A percentile compares a stretch with the other conserved stretches of the same genome.
Conservation (phyloP, 345 rosid genomes). For the Bretschneidera sinensis region DNA sequence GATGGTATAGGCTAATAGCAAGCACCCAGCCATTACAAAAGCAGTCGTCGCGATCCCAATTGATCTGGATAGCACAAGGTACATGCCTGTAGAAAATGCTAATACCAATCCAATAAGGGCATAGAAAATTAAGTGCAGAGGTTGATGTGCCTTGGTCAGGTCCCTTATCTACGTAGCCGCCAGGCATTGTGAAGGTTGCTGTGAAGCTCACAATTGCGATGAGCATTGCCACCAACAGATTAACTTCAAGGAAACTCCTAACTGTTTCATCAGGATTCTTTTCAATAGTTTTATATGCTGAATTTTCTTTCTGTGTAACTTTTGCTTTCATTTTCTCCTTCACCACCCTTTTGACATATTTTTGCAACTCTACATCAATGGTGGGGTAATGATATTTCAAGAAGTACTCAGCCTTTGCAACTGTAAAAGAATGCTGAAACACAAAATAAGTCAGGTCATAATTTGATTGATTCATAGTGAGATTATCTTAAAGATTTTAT, state of each 20-base stretch:
- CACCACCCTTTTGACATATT: neutral
- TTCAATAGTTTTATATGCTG: neutral
- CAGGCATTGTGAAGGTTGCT: too few species aligned
- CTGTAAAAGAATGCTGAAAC: neutral
- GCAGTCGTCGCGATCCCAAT: neutral
- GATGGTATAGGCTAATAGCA: too few species aligned
- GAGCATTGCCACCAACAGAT: too few species aligned
- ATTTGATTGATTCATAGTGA: too few species aligned
- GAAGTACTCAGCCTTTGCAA: neutral
- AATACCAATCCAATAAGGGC: too few species aligned
- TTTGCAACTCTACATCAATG: neutral
- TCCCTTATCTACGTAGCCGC: too few species aligned
- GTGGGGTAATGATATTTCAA: neutral
- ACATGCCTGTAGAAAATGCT: slow-evolving; percentile 1
- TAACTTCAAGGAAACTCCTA: too few species aligned
- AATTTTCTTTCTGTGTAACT: neutral
- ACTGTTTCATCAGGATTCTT: neutral
- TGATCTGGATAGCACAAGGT: neutral
- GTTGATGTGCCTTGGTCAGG: too few species aligned
- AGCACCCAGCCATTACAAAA: neutral
- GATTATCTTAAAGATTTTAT: too few species aligned
- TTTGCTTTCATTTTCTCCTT: too few species aligned
- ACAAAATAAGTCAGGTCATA: neutral
- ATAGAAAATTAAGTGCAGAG: too few species aligned
- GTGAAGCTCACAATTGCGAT: too few species aligned